Evolutionary conservation across 2,329 filamentous ascomycete genomes (phyloP), one percentile per base, ranked within the genome.

Genomic region (Myriosclerotinia scirpicola): DNA sequence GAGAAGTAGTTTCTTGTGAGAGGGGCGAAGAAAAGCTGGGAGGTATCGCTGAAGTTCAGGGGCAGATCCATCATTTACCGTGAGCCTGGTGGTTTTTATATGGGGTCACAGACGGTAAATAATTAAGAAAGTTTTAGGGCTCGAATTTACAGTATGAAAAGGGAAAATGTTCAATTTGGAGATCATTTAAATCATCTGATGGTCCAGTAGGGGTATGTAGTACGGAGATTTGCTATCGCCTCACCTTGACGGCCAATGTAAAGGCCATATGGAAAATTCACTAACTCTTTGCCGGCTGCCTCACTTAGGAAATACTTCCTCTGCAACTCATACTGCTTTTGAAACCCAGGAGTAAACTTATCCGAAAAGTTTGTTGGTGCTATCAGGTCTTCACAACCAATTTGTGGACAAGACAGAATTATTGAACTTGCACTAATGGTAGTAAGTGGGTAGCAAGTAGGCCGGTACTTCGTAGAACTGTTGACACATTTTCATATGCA

Each of bases 401-500:
- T 65, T 20, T 65, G 40, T 36, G 20, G 20, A 58, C 53, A 50
- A 9, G 62, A 64, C 3, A 50, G 22, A 42, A 64, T 22, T 36
- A 42, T 40, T 9, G 62, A 56, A 36, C 62, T 64, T 22, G 53
- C 40, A 12, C 53, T 20, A 11, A 30, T 58, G 3, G 26, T 26
- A 26, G 26, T 26, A 26, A 26, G 26, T 26, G 26, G 12, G 53
- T 56, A 26, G 53, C 40, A 56, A 64, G 53, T 5, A 42, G 62
- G 4, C 40, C 52, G 5, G 62, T n/a, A n/a, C n/a, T n/a, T n/a
- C n/a, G n/a, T 48, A 22, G 26, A n/a, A 64, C 56, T 64, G 15
- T 14, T 22, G 38, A 48, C 20, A n/a, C 40, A 50, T 36, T 56
- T 26, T 58, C 53, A 48, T 64, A 64, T 17, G 62, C 62, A n/a